Percentiles rank a stretch among this genome's conserved stretches.
Evolutionary conservation across 1,284 basidiomycete genomes (phyloP).

Genomic region (Cryptococcus sp.): DNA sequence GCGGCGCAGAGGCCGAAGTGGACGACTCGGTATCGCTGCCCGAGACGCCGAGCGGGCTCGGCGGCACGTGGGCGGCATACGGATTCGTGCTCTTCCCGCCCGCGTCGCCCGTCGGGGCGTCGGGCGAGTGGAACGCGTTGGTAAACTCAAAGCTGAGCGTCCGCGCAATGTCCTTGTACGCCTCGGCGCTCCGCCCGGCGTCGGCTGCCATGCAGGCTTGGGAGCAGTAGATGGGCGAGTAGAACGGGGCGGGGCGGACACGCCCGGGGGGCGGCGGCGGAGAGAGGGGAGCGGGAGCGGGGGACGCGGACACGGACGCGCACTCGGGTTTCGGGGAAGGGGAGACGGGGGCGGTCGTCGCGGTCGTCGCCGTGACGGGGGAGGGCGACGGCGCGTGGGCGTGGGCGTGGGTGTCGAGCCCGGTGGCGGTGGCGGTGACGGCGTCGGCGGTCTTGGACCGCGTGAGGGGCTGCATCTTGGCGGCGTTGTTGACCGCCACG

Average conservation of each 20-base stretch:
- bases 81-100: constrained; percentile 9
- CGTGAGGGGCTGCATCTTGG: constrained; percentile 29
- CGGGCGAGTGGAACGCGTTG: constrained; percentile 10
- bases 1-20: constrained; percentile 12
- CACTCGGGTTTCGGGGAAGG: neutral
- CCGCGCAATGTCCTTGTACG: constrained; percentile 33
- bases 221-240: constrained; percentile 45
- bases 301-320: neutral
- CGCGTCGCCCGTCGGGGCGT: constrained; percentile 5
- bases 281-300: too few species aligned
- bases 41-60: constrained; percentile 41
- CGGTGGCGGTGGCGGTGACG: constrained; percentile 2
- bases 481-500: constrained; percentile 21
- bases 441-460: constrained; percentile 29
- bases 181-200: constrained; percentile 24
- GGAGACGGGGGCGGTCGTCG: neutral
- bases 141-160: constrained; percentile 27
- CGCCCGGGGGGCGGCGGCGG: neutral
- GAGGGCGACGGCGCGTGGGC: constrained; percentile 5
- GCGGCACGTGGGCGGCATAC: constrained; percentile 20
- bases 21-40: constrained; percentile 42
- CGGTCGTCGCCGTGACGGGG: constrained; percentile 3
- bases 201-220: constrained; percentile 33
- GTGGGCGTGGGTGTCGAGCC: neutral
- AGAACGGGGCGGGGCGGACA: constrained; percentile 9